Base-by-base conservation (phyloP, 2,329 filamentous ascomycete species). In the Paecilomyces sp. region DNA sequence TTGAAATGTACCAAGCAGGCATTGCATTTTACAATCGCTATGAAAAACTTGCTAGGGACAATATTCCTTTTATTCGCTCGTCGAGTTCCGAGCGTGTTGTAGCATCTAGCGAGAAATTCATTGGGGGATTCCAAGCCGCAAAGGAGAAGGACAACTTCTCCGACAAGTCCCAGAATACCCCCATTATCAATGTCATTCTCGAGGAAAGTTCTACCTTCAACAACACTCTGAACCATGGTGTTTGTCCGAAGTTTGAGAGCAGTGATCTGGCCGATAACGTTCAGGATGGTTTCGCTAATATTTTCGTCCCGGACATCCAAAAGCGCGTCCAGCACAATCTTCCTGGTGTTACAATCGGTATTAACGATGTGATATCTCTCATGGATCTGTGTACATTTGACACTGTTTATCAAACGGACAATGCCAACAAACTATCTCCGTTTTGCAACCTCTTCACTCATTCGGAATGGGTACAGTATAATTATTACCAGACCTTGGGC, bases 301-400 rank as follows among this genome's bases (percentile, higher is more conserved):
- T 82, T 5, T 95, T 94, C 70, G 79, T 85, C 1, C 84, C 85
- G 0, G 74, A 84, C 0, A 90, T 96, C 34, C 81, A 83, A n/a
- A 74, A 80, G 2, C 85, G 90, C 6, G 75, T 96, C 50, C 91
- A 92, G 70, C 67, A 75, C 15, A 84, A 88, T 61, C 79, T 97
- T 0, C 82, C 81, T 0, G 88, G 89, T 1, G 86, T 84, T 3
- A 85, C 88, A 62, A 72, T 96, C 50, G 84, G 82, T 2, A 70
- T 80, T 11, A 68, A 77, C 1, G 86, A 93, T 34, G 84, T 86
- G 0, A 78, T 92, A 60, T 83, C 82, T 60, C 71, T 97, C 34
- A 96, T 97, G 91, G 91, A 96, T 67, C 80, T 96, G 61, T 97
- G 92, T 68, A 88, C 92, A 0, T 96, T 91, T 75, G 83, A 88